Evolutionary conservation across 2,329 filamentous ascomycete species (phyloP), one percentile per base, ranked within the genome.

Genomic region (Aureobasidium vineae): DNA sequence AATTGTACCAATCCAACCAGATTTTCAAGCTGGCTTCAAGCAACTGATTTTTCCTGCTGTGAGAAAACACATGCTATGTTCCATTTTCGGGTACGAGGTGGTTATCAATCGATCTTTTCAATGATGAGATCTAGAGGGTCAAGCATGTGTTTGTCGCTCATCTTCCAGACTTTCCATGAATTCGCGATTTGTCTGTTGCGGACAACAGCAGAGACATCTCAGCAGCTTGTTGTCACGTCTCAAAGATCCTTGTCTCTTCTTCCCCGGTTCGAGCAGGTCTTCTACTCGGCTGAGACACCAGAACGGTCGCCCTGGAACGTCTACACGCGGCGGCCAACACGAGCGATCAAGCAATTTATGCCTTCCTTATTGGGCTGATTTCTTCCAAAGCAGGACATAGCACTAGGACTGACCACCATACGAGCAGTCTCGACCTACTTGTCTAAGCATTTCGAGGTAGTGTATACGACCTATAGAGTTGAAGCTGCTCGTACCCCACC

Each of bases 301-400:
- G 54, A 59, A 59, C 54, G 54, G 54, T 59, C 40, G 54, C 57
- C 43, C 57, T 61, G 57, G 28, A 61, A 61, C 57, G 59, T 63
- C 23, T 31, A 33, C 45, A 63, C 43, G 45, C 41, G 21, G 38
- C 43, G 15, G 21, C 45, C 21, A 60, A 23, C 26, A 60, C 56
- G 41, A 61, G n/a, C 26, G 19, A 40, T 36, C 31, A 47, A 21
- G 33, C 33, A 49, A 33, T 41, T 52, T 23, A 13, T 28, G 36
- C n/a, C 59, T 63, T 63, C 59, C 59, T 50, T 3, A 28, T 50
- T 21, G 23, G n/a, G 45, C 7, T n/a, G 59, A 50, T 3, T 3
- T 13, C 5, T 50, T 36, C 45, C 59, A 50, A 31, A 63, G 26
- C 31, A 31, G 59, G 16, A n/a, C 21, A 50, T 21, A 11, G 52